phyloP scores from a whole-genome alignment of 352 stramenopile species.

The Globisporangium radiosum region DNA sequence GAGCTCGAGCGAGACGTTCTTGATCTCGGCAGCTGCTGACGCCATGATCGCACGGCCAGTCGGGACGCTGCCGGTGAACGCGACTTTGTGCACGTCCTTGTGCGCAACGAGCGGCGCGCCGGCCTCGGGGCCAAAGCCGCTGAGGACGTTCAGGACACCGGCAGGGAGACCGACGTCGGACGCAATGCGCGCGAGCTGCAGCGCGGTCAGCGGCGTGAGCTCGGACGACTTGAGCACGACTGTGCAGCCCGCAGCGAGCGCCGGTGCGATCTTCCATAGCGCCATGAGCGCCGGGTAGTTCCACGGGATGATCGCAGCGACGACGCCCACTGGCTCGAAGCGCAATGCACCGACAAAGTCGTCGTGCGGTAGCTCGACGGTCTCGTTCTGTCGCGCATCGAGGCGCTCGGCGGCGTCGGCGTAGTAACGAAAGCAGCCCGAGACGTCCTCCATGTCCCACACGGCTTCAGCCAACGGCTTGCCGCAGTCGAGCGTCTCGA shows the following conservation, averaged over 20 bases:
- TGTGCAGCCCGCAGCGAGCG: constrained; percentile 91
- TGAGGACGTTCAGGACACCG: constrained; percentile 66
- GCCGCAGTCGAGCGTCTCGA: constrained; percentile 67
- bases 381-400: constrained; percentile 45
- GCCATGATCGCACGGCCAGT: constrained; percentile 47
- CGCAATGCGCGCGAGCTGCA: constrained; percentile 63
- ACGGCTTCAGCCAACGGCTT: constrained; percentile 54
- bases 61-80: constrained; percentile 61
- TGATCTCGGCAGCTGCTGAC: constrained; percentile 44
- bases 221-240: constrained; percentile 93
- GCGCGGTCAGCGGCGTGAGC: constrained; percentile 88
- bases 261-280: constrained; percentile 76
- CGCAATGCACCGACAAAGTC: constrained; percentile 41
- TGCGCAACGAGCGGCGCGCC: constrained; percentile 62
- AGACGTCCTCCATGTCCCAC: constrained; percentile 70
- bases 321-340: constrained; percentile 66
- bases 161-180: constrained; percentile 50
- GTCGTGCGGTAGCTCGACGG: constrained; percentile 31
- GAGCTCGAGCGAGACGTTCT: constrained; percentile 69
- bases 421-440: constrained; percentile 59
- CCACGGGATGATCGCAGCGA: constrained; percentile 61
- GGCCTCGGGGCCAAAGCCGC: constrained; percentile 49
- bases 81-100: constrained; percentile 65
- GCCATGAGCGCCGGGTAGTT: constrained; percentile 64
- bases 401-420: constrained; percentile 38